Conservation (phyloP, 495 filamentous ascomycete species). For the Penicillium pulvis region DNA sequence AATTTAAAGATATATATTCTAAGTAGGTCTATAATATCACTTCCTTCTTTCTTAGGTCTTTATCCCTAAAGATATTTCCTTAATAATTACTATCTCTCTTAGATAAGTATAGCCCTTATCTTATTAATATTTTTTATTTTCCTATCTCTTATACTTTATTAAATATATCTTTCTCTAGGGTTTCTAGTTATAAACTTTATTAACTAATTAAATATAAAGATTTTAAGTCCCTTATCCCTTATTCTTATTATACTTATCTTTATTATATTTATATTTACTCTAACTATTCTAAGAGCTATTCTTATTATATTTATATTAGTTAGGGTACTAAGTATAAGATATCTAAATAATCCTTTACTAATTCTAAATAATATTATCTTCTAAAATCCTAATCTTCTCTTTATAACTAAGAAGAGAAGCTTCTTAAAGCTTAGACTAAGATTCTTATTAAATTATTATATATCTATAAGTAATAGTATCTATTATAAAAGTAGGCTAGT, state of each 20-base stretch:
- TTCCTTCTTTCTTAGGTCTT: background rate
- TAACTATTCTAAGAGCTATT: background rate
- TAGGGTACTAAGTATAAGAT: background rate
- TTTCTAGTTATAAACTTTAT: conserved; percentile 1
- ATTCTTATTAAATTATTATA: background rate
- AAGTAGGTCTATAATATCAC: background rate
- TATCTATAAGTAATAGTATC: background rate
- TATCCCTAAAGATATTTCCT: background rate
- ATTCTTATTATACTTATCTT: too few relatives aligned
- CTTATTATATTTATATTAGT: background rate
- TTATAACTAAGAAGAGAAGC: background rate
- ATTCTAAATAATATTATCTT: too few relatives aligned
- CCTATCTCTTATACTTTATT: background rate
- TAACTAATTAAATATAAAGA: conserved; percentile 5
- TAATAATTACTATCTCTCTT: background rate
- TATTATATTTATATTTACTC: conserved; percentile 2
- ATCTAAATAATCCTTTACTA: background rate
- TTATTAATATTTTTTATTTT: background rate
- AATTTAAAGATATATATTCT: too few relatives aligned
- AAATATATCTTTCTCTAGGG: background rate
- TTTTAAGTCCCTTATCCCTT: conserved; percentile 3
- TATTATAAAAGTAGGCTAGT: background rate
- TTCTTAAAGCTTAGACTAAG: background rate
- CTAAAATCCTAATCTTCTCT: background rate
- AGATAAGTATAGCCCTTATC: background rate